Conservation (phyloP, 176 grass and related monocot species). For the Alloteropsis semialata region DNA sequence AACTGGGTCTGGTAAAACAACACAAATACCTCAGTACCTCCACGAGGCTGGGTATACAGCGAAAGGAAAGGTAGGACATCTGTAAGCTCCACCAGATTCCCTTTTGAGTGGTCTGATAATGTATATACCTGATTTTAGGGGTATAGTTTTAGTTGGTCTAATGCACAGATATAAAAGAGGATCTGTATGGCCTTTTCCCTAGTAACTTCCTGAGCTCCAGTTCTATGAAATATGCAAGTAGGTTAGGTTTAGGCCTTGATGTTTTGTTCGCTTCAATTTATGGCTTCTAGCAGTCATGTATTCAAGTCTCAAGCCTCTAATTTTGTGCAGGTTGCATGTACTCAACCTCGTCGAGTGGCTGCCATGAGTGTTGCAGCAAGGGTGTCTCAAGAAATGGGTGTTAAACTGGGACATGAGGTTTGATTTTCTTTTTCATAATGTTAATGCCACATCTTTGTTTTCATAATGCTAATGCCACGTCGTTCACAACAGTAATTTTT, state of each 20-base stretch:
- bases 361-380: conserved; percentile 96
- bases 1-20: conserved; percentile 96
- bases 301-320: conserved; percentile 8
- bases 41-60: conserved; percentile 92
- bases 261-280: neutral
- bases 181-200: neutral
- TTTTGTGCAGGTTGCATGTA: conserved; percentile 77
- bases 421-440: conserved; percentile 18
- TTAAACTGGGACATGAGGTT: conserved; percentile 98
- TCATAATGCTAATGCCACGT: neutral
- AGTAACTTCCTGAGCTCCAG: neutral
- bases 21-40: conserved; percentile 97
- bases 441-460: too few relatives aligned
- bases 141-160: conserved; percentile 23
- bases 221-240: neutral
- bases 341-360: conserved; percentile 89
- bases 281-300: neutral
- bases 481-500: neutral
- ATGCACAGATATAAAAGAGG: neutral
- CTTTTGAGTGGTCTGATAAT: neutral
- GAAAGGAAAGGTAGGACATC: conserved; percentile 54
- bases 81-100: neutral
- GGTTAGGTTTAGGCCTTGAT: neutral
- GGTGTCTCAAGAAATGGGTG: conserved; percentile 93
- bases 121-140: neutral